Evolutionary conservation across 768 basidiomycete species (phyloP), one percentile per base, ranked within the genome.

Genomic region (Astraeus odoratus): DNA sequence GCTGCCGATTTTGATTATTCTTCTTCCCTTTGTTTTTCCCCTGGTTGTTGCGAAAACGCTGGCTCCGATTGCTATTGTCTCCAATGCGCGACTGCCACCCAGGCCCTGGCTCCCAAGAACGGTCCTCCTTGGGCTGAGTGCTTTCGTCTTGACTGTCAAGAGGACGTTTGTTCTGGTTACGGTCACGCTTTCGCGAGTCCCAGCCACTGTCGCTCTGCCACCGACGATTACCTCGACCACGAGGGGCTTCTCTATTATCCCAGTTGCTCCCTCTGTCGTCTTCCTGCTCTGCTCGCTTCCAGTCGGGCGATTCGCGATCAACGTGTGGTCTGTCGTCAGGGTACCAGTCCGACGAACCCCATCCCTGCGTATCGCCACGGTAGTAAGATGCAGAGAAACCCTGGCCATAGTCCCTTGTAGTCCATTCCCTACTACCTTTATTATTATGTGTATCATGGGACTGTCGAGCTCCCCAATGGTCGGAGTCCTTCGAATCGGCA

Each of bases 21-120:
- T 69, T 70, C 44, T 65, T 67, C 16, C 61, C 61, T 38, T 60
- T 70, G 42, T 58, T 64, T 50, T 60, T 67, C 8, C 49, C 68
- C 57, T 55, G 52, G 22, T 72, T 67, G 29, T 64, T 59, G 42
- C 67, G 68, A 29, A 55, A 52, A 19, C 61, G 63, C 20, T 63
- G 63, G 46, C 49, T 59, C 39, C 72, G 70, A 43, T 76, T 63
- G 23, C 56, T 51, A 18, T 66, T 67, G 20, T 62, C 65, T 29
- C 72, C 43, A 10, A 38, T 53, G 29, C 58, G 70, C 41, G 75
- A 59, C 48, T 80, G 74, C 84, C 84, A 86, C 5, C 75, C 72
- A 20, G 80, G 75, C 29, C 80, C 81, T 46, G 84, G 83, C 52
- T 84, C 82, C 84, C 84, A 86, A 46, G 78, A 66, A 40, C 84